Percentiles rank a stretch among this genome's conserved stretches.
Conservation (phyloP, 2,329 filamentous ascomycete species). For the Cladosporium austrohemisphaericum region DNA sequence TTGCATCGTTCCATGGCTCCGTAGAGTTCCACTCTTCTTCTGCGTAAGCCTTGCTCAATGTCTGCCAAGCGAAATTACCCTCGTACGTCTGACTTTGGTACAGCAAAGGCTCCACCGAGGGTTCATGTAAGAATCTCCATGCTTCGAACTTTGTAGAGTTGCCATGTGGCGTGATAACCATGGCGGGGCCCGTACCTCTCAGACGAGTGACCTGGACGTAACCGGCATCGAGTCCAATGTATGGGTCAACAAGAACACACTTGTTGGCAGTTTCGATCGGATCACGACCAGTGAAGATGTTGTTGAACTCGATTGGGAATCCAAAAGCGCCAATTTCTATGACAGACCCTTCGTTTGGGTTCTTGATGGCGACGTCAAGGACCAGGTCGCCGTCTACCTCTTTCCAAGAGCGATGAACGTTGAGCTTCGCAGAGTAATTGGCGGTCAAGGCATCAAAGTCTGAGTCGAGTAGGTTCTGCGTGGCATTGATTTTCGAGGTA, state of each 20-base stretch:
- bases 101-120: constrained; percentile 31
- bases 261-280: constrained; percentile 47
- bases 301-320: constrained; percentile 60
- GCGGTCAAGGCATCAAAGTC: neutral
- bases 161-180: constrained; percentile 53
- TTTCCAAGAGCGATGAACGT: constrained; percentile 52
- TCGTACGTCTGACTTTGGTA: constrained; percentile 57
- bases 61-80: constrained; percentile 60
- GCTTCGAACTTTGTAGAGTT: constrained; percentile 51
- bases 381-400: constrained; percentile 48
- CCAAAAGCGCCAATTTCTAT: constrained; percentile 57
- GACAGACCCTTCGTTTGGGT: constrained; percentile 33
- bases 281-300: constrained; percentile 54
- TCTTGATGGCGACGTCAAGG: constrained; percentile 51
- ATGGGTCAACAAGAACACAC: constrained; percentile 57
- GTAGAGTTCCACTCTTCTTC: constrained; percentile 53
- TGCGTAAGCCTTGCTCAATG: constrained; percentile 52
- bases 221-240: constrained; percentile 58
- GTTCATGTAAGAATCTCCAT: constrained; percentile 52
- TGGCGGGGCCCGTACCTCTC: constrained; percentile 50
- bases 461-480: constrained; percentile 1
- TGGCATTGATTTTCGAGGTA: constrained; percentile 6
- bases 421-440: constrained; percentile 29
- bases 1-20: constrained; percentile 55
- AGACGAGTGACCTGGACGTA: constrained; percentile 54